Base-by-base conservation (phyloP, 2,329 filamentous ascomycete genomes). In the Calonectria pseudoreteaudii region DNA sequence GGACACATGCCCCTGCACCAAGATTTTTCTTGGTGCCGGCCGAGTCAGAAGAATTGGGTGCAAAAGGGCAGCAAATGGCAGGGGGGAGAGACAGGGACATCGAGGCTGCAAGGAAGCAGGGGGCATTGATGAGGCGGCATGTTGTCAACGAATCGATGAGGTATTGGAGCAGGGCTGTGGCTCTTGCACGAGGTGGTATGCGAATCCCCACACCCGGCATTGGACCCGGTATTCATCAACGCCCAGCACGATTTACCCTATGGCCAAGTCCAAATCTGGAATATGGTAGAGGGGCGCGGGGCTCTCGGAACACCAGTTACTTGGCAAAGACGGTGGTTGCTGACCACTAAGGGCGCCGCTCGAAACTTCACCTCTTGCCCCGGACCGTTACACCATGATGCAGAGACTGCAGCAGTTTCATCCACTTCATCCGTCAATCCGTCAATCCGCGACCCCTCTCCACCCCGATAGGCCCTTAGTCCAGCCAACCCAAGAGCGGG, bases 321-420 rank as follows among this genome's bases (percentile, higher is more conserved):
- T 68, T 36, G 36, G 64, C 49, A 68, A 64, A 34, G 49, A 36
- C 65, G 34, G 53, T 16, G n/a, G n/a, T 68, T 53, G 28, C 58
- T 64, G 65, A 53, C 56, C 65, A 72, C 70, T 72, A 47, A 68
- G 58, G 58, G 70, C 66, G 70, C 70, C 58, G 70, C 66, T 66
- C 49, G 9, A 50, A 73, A 66, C 60, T 52, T 56, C 49, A 34
- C 44, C 23, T 50, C 50, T 68, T 68, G 28, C 50, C 58, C 65
- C 26, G 30, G 56, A 68, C 58, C 65, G 72, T 72, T 74, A 60
- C 69, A 72, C 68, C 41, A 67, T 31, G 41, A 58, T 36, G 50
- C 60, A 58, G 53, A 49, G 66, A 56, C 38, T 52, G 71, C 58
- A 53, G 66, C 41, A 49, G 70, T 68, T 70, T 70, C 65, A 75